Base-by-base conservation (phyloP, 2,329 filamentous ascomycete genomes). In the Dactylonectria estremocensis region DNA sequence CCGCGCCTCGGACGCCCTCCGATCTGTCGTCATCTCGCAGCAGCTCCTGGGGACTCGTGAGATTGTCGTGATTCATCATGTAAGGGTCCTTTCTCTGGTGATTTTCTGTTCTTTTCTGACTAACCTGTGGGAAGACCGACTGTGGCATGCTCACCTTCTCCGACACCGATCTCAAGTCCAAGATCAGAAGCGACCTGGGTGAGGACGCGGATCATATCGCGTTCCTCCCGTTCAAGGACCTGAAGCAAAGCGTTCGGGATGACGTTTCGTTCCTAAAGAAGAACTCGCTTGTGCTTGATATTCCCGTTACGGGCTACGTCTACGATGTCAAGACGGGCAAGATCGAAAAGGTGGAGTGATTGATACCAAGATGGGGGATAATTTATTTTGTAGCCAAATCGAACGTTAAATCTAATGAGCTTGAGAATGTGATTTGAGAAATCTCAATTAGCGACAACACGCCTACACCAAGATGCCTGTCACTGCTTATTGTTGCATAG, bases 321-420 rank as follows among this genome's bases (percentile, higher is more conserved):
- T 95, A 95, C 80, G 90, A 95, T 73, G 91, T 95, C 48, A 89
- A 93, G 83, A 93, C 88, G 1, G 93, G 93, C 1, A 91, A 85
- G 80, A 76, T 82, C 45, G 69, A 76, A 9, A 75, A 74, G 61
- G 76, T 81, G 6, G 46, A 58, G 20, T 57, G 45, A 57, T 43
- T 28, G 6, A 28, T 22, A 13, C 24, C 11, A 48, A 40, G 6
- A 35, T 14, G 22, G 31, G 18, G 22, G 31, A 9, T 11, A 18
- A 10, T 20, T 20, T 40, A 22, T 43, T 43, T 18, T 8, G 7
- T 18, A 43, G 40, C 8, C 8, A 43, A 43, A 43, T 43, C n/a
- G 6, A 43, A n/a, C 16, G 14, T n/a, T 2, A n/a, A n/a, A n/a
- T 43, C 40, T 43, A 43, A 28, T 28, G 24, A 28, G 24, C 24